Percentiles rank a stretch among this genome's conserved stretches.
phyloP scores from a whole-genome alignment of 2,329 filamentous ascomycete genomes.

The Fusarium lyarnte region DNA sequence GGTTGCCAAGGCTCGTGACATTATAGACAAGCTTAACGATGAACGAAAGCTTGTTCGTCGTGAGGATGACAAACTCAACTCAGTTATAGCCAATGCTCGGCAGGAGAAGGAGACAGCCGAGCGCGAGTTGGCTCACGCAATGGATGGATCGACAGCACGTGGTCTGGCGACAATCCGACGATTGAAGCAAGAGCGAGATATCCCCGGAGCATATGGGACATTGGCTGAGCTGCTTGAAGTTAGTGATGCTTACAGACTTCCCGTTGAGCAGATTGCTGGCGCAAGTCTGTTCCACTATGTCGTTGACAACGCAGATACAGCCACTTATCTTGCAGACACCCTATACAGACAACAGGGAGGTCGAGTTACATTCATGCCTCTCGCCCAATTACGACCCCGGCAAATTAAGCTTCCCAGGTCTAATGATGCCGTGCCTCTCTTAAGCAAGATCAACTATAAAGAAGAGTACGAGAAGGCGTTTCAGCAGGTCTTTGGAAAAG shows the following conservation, averaged over 20 bases:
- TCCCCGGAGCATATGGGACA: slow-evolving; percentile 90
- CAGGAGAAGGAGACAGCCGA: slow-evolving; percentile 83
- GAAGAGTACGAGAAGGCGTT: slow-evolving; percentile 83
- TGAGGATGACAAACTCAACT: slow-evolving; percentile 87
- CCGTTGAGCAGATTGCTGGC: slow-evolving; percentile 92
- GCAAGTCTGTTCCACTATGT: slow-evolving; percentile 95
- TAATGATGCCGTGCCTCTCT: slow-evolving; percentile 85
- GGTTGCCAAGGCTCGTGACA: slow-evolving; percentile 80
- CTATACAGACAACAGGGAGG: slow-evolving; percentile 84
- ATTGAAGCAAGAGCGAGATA: slow-evolving; percentile 79
- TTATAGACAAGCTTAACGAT: slow-evolving; percentile 81
- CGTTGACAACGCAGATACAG: slow-evolving; percentile 90
- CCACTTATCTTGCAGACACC: slow-evolving; percentile 80
- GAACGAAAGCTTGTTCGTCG: slow-evolving; percentile 88
- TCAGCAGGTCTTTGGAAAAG: slow-evolving; percentile 94
- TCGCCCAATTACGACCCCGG: slow-evolving; percentile 80
- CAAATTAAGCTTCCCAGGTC: slow-evolving; percentile 82
- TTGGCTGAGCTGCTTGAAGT: slow-evolving; percentile 93
- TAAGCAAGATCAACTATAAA: slow-evolving; percentile 86
- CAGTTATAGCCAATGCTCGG: slow-evolving; percentile 77
- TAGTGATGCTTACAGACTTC: slow-evolving; percentile 83
- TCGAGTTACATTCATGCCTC: slow-evolving; percentile 92
- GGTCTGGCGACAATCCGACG: slow-evolving; percentile 88
- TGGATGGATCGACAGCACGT: slow-evolving; percentile 88
- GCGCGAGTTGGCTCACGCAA: slow-evolving; percentile 79